phyloP scores from a whole-genome alignment of 2,329 filamentous ascomycete genomes.

The Podosphaera xanthii region DNA sequence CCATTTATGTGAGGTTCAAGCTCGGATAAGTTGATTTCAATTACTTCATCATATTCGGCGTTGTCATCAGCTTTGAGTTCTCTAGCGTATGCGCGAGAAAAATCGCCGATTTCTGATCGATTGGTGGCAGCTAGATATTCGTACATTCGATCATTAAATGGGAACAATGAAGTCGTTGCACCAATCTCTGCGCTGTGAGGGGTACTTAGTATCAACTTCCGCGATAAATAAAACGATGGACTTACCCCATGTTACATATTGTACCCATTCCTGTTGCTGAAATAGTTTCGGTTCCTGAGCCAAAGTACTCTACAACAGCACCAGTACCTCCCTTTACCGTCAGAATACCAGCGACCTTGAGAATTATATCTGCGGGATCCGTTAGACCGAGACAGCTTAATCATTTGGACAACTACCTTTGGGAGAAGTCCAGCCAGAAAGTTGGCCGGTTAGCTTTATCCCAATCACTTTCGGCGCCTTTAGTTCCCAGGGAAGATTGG shows the following conservation, averaged over 20 bases:
- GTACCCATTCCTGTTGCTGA: conserved; percentile 76
- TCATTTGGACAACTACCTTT: conserved; percentile 40
- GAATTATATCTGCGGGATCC: conserved; percentile 52
- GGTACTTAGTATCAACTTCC: neutral
- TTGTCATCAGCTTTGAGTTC: conserved; percentile 55
- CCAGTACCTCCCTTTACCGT: conserved; percentile 97
- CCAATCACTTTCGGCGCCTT: conserved; percentile 83
- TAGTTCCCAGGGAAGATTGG: conserved; percentile 91
- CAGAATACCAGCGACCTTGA: conserved; percentile 89
- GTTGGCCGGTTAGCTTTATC: conserved; percentile 59
- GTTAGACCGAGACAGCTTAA: conserved; percentile 2
- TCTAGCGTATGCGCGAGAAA: conserved; percentile 59
- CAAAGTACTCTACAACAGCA: conserved; percentile 56
- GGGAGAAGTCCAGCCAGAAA: conserved; percentile 77
- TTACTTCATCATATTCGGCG: conserved; percentile 73
- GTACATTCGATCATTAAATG: conserved; percentile 95
- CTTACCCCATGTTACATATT: conserved; percentile 28
- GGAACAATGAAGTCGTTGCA: conserved; percentile 85
- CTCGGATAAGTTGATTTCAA: conserved; percentile 72
- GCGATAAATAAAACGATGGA: conserved; percentile 24
- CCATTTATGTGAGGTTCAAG: conserved; percentile 95
- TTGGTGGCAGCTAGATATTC: conserved; percentile 86
- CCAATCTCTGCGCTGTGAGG: conserved; percentile 38
- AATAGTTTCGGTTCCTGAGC: conserved; percentile 50
- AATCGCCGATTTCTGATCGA: conserved; percentile 75